These are phyloP conservation scores for Linum lewisii DNA, from an alignment of 345 rosid genomes.

Conservation along the genomic window DNA sequence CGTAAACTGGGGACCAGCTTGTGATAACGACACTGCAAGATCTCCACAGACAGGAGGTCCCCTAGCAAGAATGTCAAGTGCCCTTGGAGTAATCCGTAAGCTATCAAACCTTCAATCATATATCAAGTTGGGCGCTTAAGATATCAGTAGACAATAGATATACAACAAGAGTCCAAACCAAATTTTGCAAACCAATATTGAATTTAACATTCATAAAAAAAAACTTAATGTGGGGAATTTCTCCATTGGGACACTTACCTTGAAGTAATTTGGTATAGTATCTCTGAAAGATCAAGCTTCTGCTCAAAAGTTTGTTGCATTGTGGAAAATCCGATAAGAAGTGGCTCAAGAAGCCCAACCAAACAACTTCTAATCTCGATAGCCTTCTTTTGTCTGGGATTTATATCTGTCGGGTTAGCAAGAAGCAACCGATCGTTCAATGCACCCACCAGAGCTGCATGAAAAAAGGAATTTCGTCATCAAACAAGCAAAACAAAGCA, in stretches of 20 bases:
- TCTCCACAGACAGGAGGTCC: slow-evolving; percentile 96
- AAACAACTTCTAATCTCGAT: slow-evolving; percentile 86
- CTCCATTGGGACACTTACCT: slow-evolving; percentile 36
- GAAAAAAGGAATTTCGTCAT: slow-evolving; percentile 15
- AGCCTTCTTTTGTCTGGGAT: slow-evolving; percentile 79
- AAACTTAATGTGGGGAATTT: background rate
- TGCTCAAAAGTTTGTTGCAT: slow-evolving; percentile 94
- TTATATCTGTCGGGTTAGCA: slow-evolving; percentile 74
- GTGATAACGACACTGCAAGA: slow-evolving; percentile 93
- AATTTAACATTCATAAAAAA: too few species aligned
- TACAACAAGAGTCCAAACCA: background rate
- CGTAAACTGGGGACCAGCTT: slow-evolving; percentile 95
- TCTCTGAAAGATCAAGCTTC: slow-evolving; percentile 84
- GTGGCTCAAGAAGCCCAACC: slow-evolving; percentile 95
- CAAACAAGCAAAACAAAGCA: slow-evolving; percentile 11
- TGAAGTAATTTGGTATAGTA: slow-evolving; percentile 87
- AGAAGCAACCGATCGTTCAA: slow-evolving; percentile 84
- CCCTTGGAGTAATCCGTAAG: slow-evolving; percentile 85
- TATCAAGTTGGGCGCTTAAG: slow-evolving; percentile 19
- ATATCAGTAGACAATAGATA: slow-evolving; percentile 4
- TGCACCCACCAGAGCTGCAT: slow-evolving; percentile 79
- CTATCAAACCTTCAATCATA: slow-evolving; percentile 75
- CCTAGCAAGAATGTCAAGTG: slow-evolving; percentile 79
- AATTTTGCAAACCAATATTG: background rate
- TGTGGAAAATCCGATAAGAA: slow-evolving; percentile 94